Evolutionary conservation across 352 stramenopile genomes (phyloP), one percentile per base, ranked within the genome.

Genomic region (Phytopythium ostracodes): DNA sequence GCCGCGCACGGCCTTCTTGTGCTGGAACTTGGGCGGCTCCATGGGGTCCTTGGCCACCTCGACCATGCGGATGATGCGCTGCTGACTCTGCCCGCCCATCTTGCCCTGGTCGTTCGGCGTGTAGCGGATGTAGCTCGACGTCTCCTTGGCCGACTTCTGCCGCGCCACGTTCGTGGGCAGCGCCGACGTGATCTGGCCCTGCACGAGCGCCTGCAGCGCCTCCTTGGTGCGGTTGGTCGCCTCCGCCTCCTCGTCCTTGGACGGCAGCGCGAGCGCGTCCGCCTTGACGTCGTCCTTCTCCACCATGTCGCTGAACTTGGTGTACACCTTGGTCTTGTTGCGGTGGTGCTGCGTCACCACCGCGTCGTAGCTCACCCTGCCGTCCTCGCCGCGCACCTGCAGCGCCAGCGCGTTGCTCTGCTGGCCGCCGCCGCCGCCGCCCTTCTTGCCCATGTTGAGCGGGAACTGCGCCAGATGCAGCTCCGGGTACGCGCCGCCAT

Each of bases 31-130:
- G 14, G 98, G 97, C 49, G 97, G 97, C 72, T 99, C 97, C 89
- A 99, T 98, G 5, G 98, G 98, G 84, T 99, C 98, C 59, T 98
- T 92, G 58, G 98, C 94, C n/a, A 92, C 91, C 0, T 99, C 97
- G 40, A 99, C 97, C 91, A 99, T 98, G 70, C 97, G 93, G 67
- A 99, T 98, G 63, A 99, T 97, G 46, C 97, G 90, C 77, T 99
- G 93, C 62, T 96, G 75, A 38, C 73, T 71, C 46, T 76, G 62
- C 7, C 67, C 75, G 15, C 72, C 72, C 63, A 84, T 87, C 57
- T 76, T 81, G 36, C 76, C 77, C 63, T 91, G 83, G 43, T 95
- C 84, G 64, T 95, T 78, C 27, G 88, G 88, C 53, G 88, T 96
- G 67, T 92, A 92, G 15, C 86, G 82, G 56, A 95, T 86, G 66